phyloP scores from a whole-genome alignment of 2,329 filamentous ascomycete species.

The Phialophora macrospora region DNA sequence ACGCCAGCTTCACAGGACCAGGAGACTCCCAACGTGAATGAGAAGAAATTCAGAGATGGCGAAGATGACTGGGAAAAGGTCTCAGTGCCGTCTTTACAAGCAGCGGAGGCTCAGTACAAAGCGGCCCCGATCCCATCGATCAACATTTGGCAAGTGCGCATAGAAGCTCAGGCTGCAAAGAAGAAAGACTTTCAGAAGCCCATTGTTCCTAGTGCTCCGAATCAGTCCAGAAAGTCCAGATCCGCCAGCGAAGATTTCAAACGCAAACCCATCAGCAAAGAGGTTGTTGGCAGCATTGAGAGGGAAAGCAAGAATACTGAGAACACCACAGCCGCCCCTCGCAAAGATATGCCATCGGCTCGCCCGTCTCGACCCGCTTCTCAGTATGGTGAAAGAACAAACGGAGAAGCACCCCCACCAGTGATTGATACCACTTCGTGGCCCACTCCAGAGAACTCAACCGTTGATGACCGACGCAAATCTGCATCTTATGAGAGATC shows the following conservation, averaged over 20 bases:
- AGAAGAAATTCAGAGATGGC: constrained; percentile 58
- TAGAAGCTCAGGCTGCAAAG: constrained; percentile 65
- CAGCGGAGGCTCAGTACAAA: constrained; percentile 63
- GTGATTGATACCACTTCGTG: constrained; percentile 79
- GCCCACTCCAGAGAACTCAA: constrained; percentile 85
- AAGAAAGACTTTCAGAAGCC: constrained; percentile 47
- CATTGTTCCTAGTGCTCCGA: constrained; percentile 28
- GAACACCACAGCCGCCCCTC: constrained; percentile 13
- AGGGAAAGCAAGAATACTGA: constrained; percentile 25
- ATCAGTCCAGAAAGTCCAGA: constrained; percentile 41
- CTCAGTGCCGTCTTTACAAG: constrained; percentile 51
- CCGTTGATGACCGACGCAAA: constrained; percentile 78
- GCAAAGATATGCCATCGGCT: constrained; percentile 26
- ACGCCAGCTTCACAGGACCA: constrained; percentile 41
- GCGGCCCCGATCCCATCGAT: constrained; percentile 82
- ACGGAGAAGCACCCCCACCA: constrained; percentile 60
- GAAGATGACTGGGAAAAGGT: constrained; percentile 65
- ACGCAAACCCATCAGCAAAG: constrained; percentile 28
- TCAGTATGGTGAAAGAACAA: constrained; percentile 40
- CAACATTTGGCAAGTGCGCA: constrained; percentile 86
- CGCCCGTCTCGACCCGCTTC: constrained; percentile 41
- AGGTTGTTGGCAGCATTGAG: constrained; percentile 22
- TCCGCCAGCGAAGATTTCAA: constrained; percentile 44
- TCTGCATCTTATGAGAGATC: constrained; percentile 62
- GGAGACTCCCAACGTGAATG: constrained; percentile 45